Conservation (phyloP, 805 yeast genomes). For the Candida pseudofarinosa region DNA sequence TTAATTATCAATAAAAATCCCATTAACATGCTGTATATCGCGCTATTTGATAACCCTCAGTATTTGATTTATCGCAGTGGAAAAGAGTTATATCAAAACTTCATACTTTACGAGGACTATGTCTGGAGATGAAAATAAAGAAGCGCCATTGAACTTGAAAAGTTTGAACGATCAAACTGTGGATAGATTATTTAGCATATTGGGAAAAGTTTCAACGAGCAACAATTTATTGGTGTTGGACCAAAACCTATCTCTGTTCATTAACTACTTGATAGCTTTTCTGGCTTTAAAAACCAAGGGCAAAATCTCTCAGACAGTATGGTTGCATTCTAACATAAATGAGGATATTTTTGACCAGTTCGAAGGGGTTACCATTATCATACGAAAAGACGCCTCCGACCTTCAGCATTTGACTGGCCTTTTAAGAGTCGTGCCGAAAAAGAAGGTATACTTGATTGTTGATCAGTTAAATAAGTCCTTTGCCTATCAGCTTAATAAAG, state of each 20-base stretch:
- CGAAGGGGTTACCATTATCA: conserved; percentile 15
- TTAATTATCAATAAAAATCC: no score
- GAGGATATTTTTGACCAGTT: conserved; percentile 10
- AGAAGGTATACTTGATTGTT: conserved; percentile 25
- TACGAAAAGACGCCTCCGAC: conserved; percentile 10
- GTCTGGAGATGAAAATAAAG: not conserved
- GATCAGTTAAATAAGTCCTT: conserved; percentile 33
- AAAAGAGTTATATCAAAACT: not conserved
- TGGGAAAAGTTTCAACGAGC: conserved; percentile 20
- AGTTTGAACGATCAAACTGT: conserved; percentile 13
- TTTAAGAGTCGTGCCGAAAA: conserved; percentile 9
- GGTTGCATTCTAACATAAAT: conserved; percentile 33
- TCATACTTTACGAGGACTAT: not conserved
- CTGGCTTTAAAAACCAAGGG: conserved; percentile 47
- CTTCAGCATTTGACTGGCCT: conserved; percentile 5
- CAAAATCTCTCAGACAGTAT: conserved; percentile 45
- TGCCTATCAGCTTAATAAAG: conserved; percentile 26
- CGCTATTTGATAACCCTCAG: not conserved
- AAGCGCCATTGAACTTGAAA: not conserved
- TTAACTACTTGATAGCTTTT: conserved; percentile 56
- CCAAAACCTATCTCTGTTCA: conserved; percentile 40
- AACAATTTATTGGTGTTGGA: conserved; percentile 42
- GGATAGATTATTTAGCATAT: conserved; percentile 15
- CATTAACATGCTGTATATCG: not conserved
- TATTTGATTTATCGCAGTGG: not conserved